These are phyloP conservation scores for Bimuria novae-zelandiae DNA, from an alignment of 2,329 filamentous ascomycete species.

Conservation along the genomic window DNA sequence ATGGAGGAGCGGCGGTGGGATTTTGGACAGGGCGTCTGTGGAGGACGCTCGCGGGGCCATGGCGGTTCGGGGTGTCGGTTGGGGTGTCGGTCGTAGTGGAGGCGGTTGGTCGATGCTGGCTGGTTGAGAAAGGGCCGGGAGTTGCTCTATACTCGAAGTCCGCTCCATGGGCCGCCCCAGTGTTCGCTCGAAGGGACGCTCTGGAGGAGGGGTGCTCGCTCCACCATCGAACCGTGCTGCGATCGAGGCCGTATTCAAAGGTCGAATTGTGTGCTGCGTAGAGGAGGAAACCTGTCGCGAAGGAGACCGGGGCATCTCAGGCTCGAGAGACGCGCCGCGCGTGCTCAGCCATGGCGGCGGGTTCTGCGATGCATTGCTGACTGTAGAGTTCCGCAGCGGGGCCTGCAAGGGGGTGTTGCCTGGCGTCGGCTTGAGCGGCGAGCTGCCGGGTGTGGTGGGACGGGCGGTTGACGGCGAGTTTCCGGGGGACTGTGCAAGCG, in stretches of 20 bases:
- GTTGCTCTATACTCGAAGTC: slow-evolving; percentile 48
- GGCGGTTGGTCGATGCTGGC: slow-evolving; percentile 2
- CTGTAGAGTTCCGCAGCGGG: slow-evolving; percentile 37
- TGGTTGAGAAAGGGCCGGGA: neutral
- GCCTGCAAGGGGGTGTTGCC: slow-evolving; percentile 31
- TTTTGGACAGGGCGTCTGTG: slow-evolving; percentile 61
- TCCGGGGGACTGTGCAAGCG: slow-evolving; percentile 34
- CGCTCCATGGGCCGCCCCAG: slow-evolving; percentile 1
- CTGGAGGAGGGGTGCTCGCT: slow-evolving; percentile 33
- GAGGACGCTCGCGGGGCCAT: slow-evolving; percentile 30
- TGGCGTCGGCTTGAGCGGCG: slow-evolving; percentile 46
- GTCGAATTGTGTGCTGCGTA: slow-evolving; percentile 26
- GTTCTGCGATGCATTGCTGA: slow-evolving; percentile 40
- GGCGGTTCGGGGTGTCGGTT: slow-evolving; percentile 28
- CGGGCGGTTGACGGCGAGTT: slow-evolving; percentile 47
- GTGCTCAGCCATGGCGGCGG: slow-evolving; percentile 45
- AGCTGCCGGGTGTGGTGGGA: slow-evolving; percentile 47
- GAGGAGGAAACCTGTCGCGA: slow-evolving; percentile 26
- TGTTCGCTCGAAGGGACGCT: slow-evolving; percentile 30
- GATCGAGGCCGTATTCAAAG: slow-evolving; percentile 36
- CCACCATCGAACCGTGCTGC: slow-evolving; percentile 44
- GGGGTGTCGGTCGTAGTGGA: slow-evolving; percentile 19
- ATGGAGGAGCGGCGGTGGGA: slow-evolving; percentile 81
- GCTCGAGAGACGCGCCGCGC: slow-evolving; percentile 30
- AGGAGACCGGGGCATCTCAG: slow-evolving; percentile 38